These are phyloP conservation scores for Wickerhamiella infanticola DNA, from an alignment of 1,139 yeast genomes.

Conservation along the genomic window DNA sequence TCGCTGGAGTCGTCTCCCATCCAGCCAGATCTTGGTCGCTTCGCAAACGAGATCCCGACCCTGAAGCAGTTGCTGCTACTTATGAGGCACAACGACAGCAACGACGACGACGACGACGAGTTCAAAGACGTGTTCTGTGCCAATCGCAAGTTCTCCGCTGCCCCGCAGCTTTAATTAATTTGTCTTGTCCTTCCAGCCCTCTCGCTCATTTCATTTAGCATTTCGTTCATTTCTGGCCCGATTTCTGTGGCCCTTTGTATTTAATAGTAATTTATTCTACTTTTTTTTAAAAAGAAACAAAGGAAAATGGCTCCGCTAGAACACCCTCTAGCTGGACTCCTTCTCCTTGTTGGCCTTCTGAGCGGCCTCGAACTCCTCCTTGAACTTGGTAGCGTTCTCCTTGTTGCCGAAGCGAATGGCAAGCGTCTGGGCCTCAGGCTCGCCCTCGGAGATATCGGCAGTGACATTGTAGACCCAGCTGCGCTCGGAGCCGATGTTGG, in stretches of 20 bases:
- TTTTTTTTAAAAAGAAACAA: background rate
- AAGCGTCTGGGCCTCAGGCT: slow-evolving; percentile 87
- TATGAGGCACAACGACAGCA: background rate
- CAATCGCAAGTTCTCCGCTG: background rate
- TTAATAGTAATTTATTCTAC: too few species aligned
- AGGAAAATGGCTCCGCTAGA: background rate
- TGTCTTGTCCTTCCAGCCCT: too few species aligned
- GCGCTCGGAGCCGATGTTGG: slow-evolving; percentile 94
- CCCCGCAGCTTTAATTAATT: too few species aligned
- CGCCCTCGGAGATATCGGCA: slow-evolving; percentile 92
- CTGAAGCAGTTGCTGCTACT: background rate
- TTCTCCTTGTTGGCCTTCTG: slow-evolving; percentile 43
- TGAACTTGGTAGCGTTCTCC: slow-evolving; percentile 93
- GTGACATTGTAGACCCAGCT: slow-evolving; percentile 96
- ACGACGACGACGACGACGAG: background rate
- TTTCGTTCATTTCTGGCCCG: too few species aligned
- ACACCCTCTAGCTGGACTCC: background rate
- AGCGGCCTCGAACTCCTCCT: slow-evolving; percentile 78
- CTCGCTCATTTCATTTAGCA: too few species aligned
- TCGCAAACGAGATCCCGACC: background rate
- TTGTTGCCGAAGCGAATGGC: slow-evolving; percentile 95
- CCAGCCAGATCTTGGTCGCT: too few species aligned
- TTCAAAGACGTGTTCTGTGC: background rate
- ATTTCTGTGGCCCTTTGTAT: too few species aligned
- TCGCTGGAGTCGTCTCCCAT: too few species aligned